These are phyloP conservation scores for Chrysosporium keratinophilum DNA, from an alignment of 2,329 filamentous ascomycete species.

Conservation along the genomic window DNA sequence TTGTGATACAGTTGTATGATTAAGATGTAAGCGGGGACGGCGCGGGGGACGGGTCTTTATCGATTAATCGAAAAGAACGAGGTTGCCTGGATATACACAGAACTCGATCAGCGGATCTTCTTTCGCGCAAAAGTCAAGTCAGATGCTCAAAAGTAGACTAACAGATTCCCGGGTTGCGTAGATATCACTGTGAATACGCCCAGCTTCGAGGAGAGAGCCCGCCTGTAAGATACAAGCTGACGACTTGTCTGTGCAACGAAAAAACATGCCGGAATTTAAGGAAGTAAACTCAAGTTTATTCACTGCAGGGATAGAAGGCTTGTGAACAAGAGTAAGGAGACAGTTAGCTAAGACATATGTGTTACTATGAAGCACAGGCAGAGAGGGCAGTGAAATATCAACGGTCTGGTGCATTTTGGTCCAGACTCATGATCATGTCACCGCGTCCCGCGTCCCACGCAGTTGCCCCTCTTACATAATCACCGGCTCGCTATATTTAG, in stretches of 20 bases:
- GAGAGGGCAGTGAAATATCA: neutral
- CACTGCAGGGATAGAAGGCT: neutral
- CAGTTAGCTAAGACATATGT: neutral
- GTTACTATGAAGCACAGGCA: neutral
- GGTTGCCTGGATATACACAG: neutral
- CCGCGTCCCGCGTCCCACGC: neutral
- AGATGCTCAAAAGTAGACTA: neutral
- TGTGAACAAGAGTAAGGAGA: too few relatives aligned
- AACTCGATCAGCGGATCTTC: neutral
- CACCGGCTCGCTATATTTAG: neutral
- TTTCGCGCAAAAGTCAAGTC: neutral
- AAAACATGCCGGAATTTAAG: conserved; percentile 4
- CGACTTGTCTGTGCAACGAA: neutral
- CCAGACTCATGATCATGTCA: conserved; percentile 4
- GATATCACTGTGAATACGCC: neutral
- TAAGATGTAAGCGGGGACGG: neutral
- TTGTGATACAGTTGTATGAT: neutral
- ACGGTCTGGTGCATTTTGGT: neutral
- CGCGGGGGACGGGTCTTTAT: neutral
- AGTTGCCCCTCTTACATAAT: conserved; percentile 7
- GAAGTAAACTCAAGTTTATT: neutral
- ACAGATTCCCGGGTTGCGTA: neutral
- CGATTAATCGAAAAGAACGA: neutral
- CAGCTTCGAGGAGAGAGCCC: neutral
- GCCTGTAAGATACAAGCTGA: neutral